Evolutionary conservation across 1,284 basidiomycete species (phyloP), one percentile per base, ranked within the genome.

Genomic region (Pseudozyma pruni): DNA sequence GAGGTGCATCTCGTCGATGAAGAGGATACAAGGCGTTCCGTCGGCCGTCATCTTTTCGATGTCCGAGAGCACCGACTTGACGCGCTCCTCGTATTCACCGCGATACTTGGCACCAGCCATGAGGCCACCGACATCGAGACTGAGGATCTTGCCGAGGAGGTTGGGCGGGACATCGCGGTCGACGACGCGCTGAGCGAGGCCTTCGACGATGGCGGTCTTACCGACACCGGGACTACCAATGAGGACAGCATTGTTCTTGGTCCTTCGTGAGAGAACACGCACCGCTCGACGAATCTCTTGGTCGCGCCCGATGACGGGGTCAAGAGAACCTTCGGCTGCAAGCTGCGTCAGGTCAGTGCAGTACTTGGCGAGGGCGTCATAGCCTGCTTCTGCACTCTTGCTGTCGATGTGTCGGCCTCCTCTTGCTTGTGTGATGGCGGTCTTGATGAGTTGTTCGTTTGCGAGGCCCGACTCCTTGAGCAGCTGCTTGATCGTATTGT

Each of bases 51-150:
- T 89, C 84, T 96, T 94, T 83, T 98, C 95, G 64, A 98, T 90
- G 84, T 98, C 96, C 83, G 83, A 79, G 47, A 98, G 85, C 59
- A 98, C 93, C 13, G 90, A 86, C 84, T 97, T 98, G 84, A 98
- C 89, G 44, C 95, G 90, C 83, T 98, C 95, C 84, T 98, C 95
- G 84, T 94, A 98, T 84, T 98, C 93, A 61, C 94, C 94, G 83
- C 93, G 93, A 86, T 92, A 95, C 83, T 93, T 94, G 32, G 93
- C 94, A 50, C 95, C 93, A 7, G 94, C 93, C 91, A 94, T 95
- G 60, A 97, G 87, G 0, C 94, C 91, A 71, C 93, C 95, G 89
- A 97, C 91, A 82, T 97, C 94, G 22, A 94, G 86, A 8, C 49
- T 73, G 58, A 90, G 91, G n/a, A 97, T 86, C 29, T 91, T 88